phyloP scores from a whole-genome alignment of 441 rosid species.

The Adansonia rubrostipa region DNA sequence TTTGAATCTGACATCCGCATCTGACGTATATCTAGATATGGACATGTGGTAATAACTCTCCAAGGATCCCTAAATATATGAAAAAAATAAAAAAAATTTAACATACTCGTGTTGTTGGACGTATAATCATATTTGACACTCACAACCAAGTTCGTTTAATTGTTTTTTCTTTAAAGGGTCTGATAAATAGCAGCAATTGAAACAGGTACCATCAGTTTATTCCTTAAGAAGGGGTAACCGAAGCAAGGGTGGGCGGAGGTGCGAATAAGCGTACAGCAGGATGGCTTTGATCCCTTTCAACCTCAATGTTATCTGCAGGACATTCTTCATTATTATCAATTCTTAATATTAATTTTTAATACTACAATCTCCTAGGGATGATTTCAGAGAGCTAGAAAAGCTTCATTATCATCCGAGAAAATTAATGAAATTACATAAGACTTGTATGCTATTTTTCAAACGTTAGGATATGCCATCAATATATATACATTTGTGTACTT shows the following conservation, averaged over 20 bases:
- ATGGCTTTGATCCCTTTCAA: conserved; percentile 26
- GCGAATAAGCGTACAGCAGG: background rate
- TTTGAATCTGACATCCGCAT: too few relatives aligned
- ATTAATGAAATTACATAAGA: background rate
- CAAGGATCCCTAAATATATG: too few relatives aligned
- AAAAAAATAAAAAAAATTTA: too few relatives aligned
- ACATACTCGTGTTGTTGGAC: too few relatives aligned
- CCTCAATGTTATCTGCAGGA: background rate
- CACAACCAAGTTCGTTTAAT: too few relatives aligned
- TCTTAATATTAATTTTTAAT: background rate
- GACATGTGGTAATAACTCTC: too few relatives aligned
- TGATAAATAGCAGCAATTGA: background rate
- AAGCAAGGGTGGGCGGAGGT: background rate
- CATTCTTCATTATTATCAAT: conserved; percentile 8
- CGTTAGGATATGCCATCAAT: too few relatives aligned
- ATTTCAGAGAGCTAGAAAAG: too few relatives aligned
- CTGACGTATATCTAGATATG: too few relatives aligned
- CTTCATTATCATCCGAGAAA: background rate
- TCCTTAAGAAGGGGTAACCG: conserved; percentile 15
- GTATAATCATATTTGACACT: too few relatives aligned
- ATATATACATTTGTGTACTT: too few relatives aligned
- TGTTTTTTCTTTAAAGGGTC: background rate
- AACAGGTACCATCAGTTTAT: conserved; percentile 27
- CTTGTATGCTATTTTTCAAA: background rate
- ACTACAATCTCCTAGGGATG: too few relatives aligned